Evolutionary conservation across 768 basidiomycete genomes (phyloP).

Genomic region (Harrya chromipes): DNA sequence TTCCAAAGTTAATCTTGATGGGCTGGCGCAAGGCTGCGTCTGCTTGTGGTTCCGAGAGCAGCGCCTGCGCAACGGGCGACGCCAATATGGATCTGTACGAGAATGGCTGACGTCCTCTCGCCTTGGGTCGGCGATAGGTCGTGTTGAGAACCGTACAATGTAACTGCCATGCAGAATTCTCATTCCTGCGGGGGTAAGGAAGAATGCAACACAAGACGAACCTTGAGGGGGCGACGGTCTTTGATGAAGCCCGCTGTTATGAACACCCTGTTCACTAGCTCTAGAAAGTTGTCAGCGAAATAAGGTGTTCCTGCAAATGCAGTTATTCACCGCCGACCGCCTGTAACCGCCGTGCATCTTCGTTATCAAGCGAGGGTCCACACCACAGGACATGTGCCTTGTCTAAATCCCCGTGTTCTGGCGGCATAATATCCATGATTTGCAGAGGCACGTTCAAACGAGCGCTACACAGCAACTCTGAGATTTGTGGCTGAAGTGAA

Average conservation of each 20-base stretch:
- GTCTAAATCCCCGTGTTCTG: constrained; percentile 33
- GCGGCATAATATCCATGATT: constrained; percentile 48
- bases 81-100: constrained; percentile 37
- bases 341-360: constrained; percentile 30
- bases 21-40: constrained; percentile 17
- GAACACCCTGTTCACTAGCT: constrained; percentile 41
- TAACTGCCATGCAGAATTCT: constrained; percentile 28
- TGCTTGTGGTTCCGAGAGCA: constrained; percentile 1
- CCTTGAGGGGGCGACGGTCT: constrained; percentile 51
- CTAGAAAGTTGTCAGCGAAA: constrained; percentile 26
- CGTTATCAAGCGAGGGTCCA: constrained; percentile 41
- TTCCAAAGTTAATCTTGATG: constrained; percentile 46
- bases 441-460: constrained; percentile 42
- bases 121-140: constrained; percentile 38
- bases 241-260: constrained; percentile 40
- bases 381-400: constrained; percentile 56
- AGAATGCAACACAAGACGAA: constrained; percentile 16
- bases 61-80: constrained; percentile 22
- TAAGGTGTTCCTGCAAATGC: neutral
- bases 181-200: neutral
- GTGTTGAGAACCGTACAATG: constrained; percentile 54
- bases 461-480: constrained; percentile 35
- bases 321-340: constrained; percentile 35
- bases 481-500: constrained; percentile 38
- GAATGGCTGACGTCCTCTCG: constrained; percentile 33